Evolutionary conservation across 2,329 filamentous ascomycete genomes (phyloP).

Genomic region (Colletotrichum sp.): DNA sequence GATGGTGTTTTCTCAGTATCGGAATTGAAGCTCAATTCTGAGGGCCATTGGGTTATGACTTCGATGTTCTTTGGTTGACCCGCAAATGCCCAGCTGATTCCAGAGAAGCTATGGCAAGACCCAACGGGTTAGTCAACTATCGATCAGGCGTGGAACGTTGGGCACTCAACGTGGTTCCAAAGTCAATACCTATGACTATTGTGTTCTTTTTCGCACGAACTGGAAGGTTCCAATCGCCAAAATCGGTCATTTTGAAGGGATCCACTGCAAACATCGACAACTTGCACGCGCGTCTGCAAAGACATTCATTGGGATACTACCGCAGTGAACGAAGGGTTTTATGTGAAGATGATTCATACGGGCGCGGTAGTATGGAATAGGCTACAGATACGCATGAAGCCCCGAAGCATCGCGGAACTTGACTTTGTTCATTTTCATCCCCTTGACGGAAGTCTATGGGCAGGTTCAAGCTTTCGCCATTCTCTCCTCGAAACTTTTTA

Average conservation of each 20-base stretch:
- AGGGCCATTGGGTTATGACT: slow-evolving; percentile 34
- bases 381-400: not conserved
- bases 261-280: not conserved
- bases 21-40: slow-evolving; percentile 19
- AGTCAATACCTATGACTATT: slow-evolving; percentile 47
- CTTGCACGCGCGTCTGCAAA: too few species aligned
- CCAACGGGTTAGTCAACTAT: not conserved
- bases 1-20: slow-evolving; percentile 37
- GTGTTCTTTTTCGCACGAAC: not conserved
- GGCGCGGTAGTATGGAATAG: not conserved
- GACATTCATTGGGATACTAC: too few species aligned
- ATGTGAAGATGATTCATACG: not conserved
- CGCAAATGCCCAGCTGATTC: slow-evolving; percentile 42
- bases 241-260: not conserved
- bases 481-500: not conserved
- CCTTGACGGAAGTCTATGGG: not conserved
- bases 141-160: not conserved
- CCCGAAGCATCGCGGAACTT: not conserved
- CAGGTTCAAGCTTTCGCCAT: not conserved
- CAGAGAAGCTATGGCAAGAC: slow-evolving; percentile 35
- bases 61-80: slow-evolving; percentile 29
- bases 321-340: not conserved
- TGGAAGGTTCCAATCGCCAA: not conserved
- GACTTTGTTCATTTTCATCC: not conserved
- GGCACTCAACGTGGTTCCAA: slow-evolving; percentile 44